Evolutionary conservation across 371 early-diverging fungal genomes (phyloP), one percentile per base, ranked within the genome.

Genomic region (Vairimorpha ceranae): DNA sequence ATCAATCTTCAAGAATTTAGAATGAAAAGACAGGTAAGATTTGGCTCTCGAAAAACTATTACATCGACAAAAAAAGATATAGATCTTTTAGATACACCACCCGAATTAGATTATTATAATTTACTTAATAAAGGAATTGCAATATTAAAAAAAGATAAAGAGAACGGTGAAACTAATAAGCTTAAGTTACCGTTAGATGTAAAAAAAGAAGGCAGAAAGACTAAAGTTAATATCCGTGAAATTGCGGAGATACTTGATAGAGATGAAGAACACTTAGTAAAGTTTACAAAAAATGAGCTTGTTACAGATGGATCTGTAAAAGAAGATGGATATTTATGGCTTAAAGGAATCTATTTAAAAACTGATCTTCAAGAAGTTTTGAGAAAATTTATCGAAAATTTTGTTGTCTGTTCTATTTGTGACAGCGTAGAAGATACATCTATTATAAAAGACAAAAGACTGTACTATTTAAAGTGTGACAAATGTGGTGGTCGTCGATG

Each of bases 341-440:
- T 99, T 85, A 93, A 93, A 88, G 99, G 99, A 67, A 88, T 90
- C 69, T 97, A 93, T 90, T 91, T 93, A 84, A 95, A 92, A 84
- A 92, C 93, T 86, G 95, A 97, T 84, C 92, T 99, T 60, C 97
- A 97, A 85, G 93, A 90, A 71, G 92, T 97, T 58, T 84, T 99
- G 73, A 92, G 94, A 84, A 89, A 90, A 64, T 99, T 97, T 83
- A 96, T 97, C 83, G 88, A 90, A 67, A 94, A 96, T 84, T 99
- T 96, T 77, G 97, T 99, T 27, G 90, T 93, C 1, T 99, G 99
- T 87, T 94, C 93, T 86, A 92, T 93, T 36, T 99, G 99, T 88
- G 93, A 93, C 80, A 75, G 69, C 25, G 58, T 90, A 3, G 91
- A 92, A 38, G 92, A 96, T 66, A 97, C 99, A 15, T 86, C 89